These are phyloP conservation scores for Puya raimondii DNA, from an alignment of 176 grass and related monocot species.

Conservation along the genomic window DNA sequence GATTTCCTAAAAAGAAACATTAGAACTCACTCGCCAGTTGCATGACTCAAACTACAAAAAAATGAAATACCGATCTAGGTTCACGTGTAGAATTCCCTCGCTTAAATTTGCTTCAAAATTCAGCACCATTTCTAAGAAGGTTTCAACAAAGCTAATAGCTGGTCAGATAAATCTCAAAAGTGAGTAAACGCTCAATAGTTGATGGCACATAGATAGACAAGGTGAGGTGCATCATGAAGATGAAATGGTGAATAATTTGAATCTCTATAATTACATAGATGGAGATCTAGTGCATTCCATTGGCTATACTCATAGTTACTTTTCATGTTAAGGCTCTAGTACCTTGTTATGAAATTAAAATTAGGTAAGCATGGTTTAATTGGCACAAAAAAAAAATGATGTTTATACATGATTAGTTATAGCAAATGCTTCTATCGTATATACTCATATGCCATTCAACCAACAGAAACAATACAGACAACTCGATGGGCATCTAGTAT, in stretches of 20 bases:
- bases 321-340: too few relatives aligned
- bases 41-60: background rate
- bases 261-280: too few relatives aligned
- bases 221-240: too few relatives aligned
- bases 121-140: background rate
- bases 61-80: background rate
- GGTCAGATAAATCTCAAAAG: background rate
- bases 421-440: background rate
- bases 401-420: background rate
- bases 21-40: background rate
- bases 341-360: background rate
- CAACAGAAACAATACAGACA: background rate
- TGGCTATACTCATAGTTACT: too few relatives aligned
- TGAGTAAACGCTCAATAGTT: too few relatives aligned
- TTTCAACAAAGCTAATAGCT: background rate
- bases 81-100: background rate
- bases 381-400: background rate
- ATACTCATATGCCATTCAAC: background rate
- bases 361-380: background rate
- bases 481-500: too few relatives aligned
- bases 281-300: too few relatives aligned
- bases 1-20: background rate
- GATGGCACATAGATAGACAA: too few relatives aligned
- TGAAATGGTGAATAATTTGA: too few relatives aligned
- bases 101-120: background rate